Percentiles rank a stretch among this genome's conserved stretches.
Conservation (phyloP, 257 asterid species). For the Nicotiana paniculata region DNA sequence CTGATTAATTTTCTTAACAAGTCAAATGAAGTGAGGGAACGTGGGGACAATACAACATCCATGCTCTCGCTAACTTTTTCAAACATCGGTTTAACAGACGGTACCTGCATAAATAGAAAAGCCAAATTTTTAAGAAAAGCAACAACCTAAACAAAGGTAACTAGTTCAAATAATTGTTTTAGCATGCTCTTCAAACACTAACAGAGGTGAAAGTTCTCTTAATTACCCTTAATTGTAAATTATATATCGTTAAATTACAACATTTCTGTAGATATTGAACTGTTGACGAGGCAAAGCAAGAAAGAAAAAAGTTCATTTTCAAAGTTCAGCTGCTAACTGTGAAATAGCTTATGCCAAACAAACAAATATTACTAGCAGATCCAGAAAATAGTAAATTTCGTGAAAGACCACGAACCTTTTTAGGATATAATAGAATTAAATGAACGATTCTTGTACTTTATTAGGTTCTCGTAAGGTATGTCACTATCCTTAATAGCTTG, state of each 20-base stretch:
- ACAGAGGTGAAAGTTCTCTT: background rate
- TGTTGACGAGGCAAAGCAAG: background rate
- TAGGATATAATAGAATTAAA: background rate
- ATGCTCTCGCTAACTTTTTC: slow-evolving; percentile 39
- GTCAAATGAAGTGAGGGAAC: slow-evolving; percentile 58
- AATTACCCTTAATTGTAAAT: background rate
- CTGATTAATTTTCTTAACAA: slow-evolving; percentile 31
- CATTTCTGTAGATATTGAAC: background rate
- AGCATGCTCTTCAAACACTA: background rate
- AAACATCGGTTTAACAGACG: slow-evolving; percentile 33
- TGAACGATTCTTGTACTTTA: slow-evolving; percentile 35
- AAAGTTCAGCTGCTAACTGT: background rate
- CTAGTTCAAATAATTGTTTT: background rate
- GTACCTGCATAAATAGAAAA: slow-evolving; percentile 42
- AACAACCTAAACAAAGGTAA: background rate
- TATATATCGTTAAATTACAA: background rate
- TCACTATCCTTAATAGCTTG: background rate
- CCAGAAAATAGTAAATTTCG: background rate
- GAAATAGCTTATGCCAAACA: background rate
- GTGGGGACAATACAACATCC: slow-evolving; percentile 45
- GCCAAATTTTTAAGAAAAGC: background rate
- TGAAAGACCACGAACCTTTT: background rate
- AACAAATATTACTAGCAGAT: background rate
- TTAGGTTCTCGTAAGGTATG: slow-evolving; percentile 47
- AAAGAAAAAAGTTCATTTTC: no score